Conservation (phyloP, 2,329 filamentous ascomycete species). For the Aspergillus tubingensis region DNA sequence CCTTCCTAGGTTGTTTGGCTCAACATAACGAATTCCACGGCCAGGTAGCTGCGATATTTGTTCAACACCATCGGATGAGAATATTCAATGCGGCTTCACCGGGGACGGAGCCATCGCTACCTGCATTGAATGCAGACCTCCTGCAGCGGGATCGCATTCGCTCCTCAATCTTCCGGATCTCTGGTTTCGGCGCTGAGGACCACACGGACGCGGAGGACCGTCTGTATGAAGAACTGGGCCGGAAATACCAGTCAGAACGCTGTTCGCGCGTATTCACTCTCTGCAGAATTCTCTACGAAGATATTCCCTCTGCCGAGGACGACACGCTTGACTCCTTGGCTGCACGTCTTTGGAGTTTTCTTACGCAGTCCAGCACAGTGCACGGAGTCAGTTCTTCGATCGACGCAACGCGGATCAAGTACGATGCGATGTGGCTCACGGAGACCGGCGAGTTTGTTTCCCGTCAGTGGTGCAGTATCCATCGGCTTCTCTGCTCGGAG, state of each 20-base stretch:
- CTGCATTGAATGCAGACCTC: conserved; percentile 17
- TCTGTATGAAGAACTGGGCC: conserved; percentile 37
- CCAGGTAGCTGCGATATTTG: conserved; percentile 40
- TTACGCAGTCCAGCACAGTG: neutral
- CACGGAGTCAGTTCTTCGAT: conserved; percentile 6
- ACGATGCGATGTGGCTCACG: conserved; percentile 19
- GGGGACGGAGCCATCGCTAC: conserved; percentile 2
- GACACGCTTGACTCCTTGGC: neutral
- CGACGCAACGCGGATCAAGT: conserved; percentile 6
- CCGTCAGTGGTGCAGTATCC: conserved; percentile 22
- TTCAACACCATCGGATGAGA: conserved; percentile 30
- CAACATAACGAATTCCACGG: conserved; percentile 51
- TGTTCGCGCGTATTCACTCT: conserved; percentile 14
- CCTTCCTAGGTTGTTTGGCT: conserved; percentile 41
- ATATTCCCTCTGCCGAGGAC: conserved; percentile 6
- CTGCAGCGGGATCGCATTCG: conserved; percentile 33
- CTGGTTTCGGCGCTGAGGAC: conserved; percentile 44
- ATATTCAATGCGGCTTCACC: conserved; percentile 32
- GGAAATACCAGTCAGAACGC: conserved; percentile 5
- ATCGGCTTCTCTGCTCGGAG: conserved; percentile 20
- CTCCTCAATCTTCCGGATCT: conserved; percentile 33
- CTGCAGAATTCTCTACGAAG: conserved; percentile 19
- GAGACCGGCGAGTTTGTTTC: conserved; percentile 17
- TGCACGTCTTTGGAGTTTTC: conserved; percentile 12
- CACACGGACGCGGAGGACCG: conserved; percentile 34